Base-by-base conservation (phyloP, 148 eudicot species). In the Camellia granthamiana region DNA sequence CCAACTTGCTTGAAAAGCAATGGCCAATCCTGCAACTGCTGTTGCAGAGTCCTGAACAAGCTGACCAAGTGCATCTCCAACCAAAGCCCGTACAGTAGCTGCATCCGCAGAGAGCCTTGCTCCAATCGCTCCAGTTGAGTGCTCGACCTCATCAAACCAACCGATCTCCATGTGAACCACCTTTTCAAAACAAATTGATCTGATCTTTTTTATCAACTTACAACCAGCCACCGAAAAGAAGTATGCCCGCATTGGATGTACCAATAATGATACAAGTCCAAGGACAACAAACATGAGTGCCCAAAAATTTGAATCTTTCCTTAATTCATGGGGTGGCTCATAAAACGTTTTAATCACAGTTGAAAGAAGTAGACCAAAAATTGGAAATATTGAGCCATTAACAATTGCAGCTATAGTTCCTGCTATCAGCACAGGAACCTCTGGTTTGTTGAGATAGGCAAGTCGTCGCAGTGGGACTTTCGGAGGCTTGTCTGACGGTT, bases 91-190 rank as follows among this genome's bases (percentile, higher is more conserved):
- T 3, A 94, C 88, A 8, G 79, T 80, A 0, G 97, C 92, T 47
- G 98, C 98, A 88, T 94, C 93, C 6, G 89, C 80, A 43, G 97
- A 92, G 30, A 94, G 86, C 74, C 91, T 88, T 59, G 98, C 91
- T 58, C 98, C 98, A 67, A 94, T 89, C 4, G 90, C 86, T 54
- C 98, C 98, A 81, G 92, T 94, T 7, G 98, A 91, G 81, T 94
- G 85, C 12, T 90, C 86, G 0, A 93, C 78, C 76, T 94, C 87
- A 76, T 94, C 98, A 70, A 92, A 94, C 97, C 97, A 94, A 64
- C 90, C 83, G 7, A 94, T 85, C 84, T 94, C 98, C 98, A 94
- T 94, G 54, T 68, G n/a, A 19, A 94, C 83, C 77, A 91, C 91
- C 79, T 84, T 94, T 78, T 89, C 86, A 73, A 94, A 94, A 76